These are phyloP conservation scores for Meredithiella fracta DNA, from an alignment of 2,329 filamentous ascomycete genomes.

Conservation along the genomic window DNA sequence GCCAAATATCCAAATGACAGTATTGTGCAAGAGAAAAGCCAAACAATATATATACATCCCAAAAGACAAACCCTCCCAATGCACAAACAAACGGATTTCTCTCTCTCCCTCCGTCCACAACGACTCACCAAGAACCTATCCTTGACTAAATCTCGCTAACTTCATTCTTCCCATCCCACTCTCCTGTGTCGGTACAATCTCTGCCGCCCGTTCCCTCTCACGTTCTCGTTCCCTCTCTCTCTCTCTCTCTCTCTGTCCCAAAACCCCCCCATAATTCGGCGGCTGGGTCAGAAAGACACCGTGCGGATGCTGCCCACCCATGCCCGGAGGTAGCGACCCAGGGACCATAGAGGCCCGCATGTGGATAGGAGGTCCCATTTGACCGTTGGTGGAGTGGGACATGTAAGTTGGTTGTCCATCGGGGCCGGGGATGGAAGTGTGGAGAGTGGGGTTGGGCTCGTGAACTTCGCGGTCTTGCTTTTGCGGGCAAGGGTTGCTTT, in stretches of 20 bases:
- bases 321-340: not conserved
- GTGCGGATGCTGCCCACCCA: constrained; percentile 8
- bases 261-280: not conserved
- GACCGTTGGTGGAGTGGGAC: not conserved
- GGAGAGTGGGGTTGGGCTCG: constrained; percentile 18
- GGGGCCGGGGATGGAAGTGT: constrained; percentile 8
- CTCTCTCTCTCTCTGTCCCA: not conserved
- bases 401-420: constrained; percentile 1
- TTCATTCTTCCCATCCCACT: constrained; percentile 15
- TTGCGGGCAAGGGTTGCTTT: constrained; percentile 44
- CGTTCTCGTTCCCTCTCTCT: not conserved
- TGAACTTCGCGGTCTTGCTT: constrained; percentile 34
- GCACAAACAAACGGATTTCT: too few species aligned
- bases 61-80: too few species aligned
- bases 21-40: too few species aligned
- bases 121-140: not conserved
- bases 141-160: not conserved
- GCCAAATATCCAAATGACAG: too few species aligned
- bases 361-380: constrained; percentile 7
- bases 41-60: too few species aligned
- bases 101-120: not conserved
- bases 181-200: constrained; percentile 19
- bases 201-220: not conserved
- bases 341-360: constrained; percentile 1
- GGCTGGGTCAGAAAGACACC: constrained; percentile 12